Base-by-base conservation (phyloP, 129 eudicot genomes). In the Tagetes patula region DNA sequence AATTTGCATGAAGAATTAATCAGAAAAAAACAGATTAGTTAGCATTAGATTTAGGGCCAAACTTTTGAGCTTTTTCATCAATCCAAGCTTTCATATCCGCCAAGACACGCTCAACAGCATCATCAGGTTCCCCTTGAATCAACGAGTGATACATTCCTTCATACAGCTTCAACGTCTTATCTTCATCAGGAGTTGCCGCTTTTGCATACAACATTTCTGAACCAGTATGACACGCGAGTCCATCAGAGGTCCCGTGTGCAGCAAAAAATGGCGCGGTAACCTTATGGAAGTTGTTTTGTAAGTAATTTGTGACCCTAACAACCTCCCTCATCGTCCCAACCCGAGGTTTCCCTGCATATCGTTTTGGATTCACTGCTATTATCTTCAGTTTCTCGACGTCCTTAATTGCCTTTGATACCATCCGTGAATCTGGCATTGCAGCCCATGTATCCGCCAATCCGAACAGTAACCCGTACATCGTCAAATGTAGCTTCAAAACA, bases 361-460 rank as follows among this genome's bases (percentile, higher is more conserved):
- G 79, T 53, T 88, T 86, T 6, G 97, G 97, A 41, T 91, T 91
- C 71, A 79, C 74, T 0, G 84, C 90, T 37, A 86, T 81, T 60
- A 91, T 82, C 78, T 86, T 91, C 62, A 86, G 75, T 63, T 88
- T 91, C 73, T 86, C 96, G 2, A 70, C 50, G 72, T 86, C 97
- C 37, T 79, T 88, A 0, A 88, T 86, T 8, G 97, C 92, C 75
- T 86, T 88, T 0, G 87, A 90, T 2, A 86, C 90, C 90, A 86
- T 77, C 64, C 81, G 86, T 54, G 82, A 79, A 79, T 88, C 96
- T 0, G 96, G 97, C 96, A 91, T 88, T 7, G 78, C 79, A 0
- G 97, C 97, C 97, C 97, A 91, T 9, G 92, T 88, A 76, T 91
- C 97, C n/a, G 96, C 97, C 0, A 82, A 39, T 53, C 97, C 97